Evolutionary conservation across 495 filamentous ascomycete genomes (phyloP), one percentile per base, ranked within the genome.

Genomic region (Wilcoxina mikolae): DNA sequence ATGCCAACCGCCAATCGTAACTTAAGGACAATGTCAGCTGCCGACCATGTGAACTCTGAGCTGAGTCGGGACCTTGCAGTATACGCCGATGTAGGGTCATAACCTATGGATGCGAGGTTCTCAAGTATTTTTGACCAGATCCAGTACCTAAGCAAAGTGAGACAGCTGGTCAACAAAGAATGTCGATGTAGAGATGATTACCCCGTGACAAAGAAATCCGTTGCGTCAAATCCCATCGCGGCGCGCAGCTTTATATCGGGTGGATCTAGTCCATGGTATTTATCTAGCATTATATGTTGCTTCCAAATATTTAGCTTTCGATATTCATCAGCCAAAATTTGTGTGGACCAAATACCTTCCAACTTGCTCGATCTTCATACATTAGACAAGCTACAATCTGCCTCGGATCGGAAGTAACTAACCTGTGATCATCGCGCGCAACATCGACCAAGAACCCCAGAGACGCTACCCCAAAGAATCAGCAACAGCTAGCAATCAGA

Each of bases 71-170:
- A n/a, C n/a, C 43, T 46, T 15, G 93, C 91, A 0, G 88, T 94
- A 60, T 87, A 95, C 1, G 89, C 87, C 67, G 93, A 95, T 12
- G 85, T 91, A 26, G 91, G 88, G 61, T 98, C 93, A 68, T 96
- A 96, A 18, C 91, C 93, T 56, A 98, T 83, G 1, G 84, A 88
- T 0, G 91, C 91, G 47, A 98, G 72, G 62, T 98, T 96, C 65
- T 98, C 90, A 24, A 98, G 69, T 51, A 98, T 95, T 70, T 98
- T 98, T 62, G 83, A 94, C 91, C 93, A 98, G 56, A 98, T 95
- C 91, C 91, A 98, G 68, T 98, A 98, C 7, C 82, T n/a, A n/a
- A n/a, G n/a, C n/a, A n/a, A n/a, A n/a, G n/a, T n/a, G n/a, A n/a
- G n/a, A n/a, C 82, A 27, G 22, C 28, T 20, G 38, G 26, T 38